Evolutionary conservation across 768 basidiomycete species (phyloP), one percentile per base, ranked within the genome.

Genomic region (Boletus pseudopeckii): DNA sequence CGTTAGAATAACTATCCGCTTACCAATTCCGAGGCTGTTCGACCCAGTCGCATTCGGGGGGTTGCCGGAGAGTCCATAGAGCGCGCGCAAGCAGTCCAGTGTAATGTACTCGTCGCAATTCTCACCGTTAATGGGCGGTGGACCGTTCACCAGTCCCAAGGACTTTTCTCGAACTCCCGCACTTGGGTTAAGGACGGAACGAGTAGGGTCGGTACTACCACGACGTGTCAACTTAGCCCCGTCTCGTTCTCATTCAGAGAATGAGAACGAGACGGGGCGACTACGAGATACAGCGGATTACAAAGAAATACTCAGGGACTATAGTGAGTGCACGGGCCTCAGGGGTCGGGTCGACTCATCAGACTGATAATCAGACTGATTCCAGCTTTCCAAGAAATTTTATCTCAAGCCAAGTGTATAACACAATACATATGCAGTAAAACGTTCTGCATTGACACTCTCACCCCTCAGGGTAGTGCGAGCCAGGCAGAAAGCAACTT

Each of bases 401-500:
- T 5, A 26, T 26, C 24, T 26, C 24, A 26, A 6, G 24, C 24
- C 24, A 26, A 26, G 24, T 6, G 5, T 26, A 26, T 6, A 26
- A 26, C 24, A 26, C 24, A 26, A 26, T 26, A 5, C 5, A 26
- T 26, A 26, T 26, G 24, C 5, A 26, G 24, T 26, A 26, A 26
- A 5, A 26, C 24, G 6, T 26, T 26, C 24, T 26, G 24, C 24
- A 26, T 6, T 28, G 8, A 28, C 17, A 7, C 28, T 30, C n/a
- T 11, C 7, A 50, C 15, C 30, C 18, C 17, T 74, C 63, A 72
- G 24, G 74, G 75, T 28, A 79, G 64, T 2, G 44, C 56, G 32
- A 77, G 46, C 75, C 75, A 77, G 52, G 69, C 72, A 52, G 70
- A 67, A 36, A 78, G 63, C 51, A 87, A 66, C 53, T 75, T 76